phyloP scores from a whole-genome alignment of 495 filamentous ascomycete species.

The Podospora pseudoanserina region DNA sequence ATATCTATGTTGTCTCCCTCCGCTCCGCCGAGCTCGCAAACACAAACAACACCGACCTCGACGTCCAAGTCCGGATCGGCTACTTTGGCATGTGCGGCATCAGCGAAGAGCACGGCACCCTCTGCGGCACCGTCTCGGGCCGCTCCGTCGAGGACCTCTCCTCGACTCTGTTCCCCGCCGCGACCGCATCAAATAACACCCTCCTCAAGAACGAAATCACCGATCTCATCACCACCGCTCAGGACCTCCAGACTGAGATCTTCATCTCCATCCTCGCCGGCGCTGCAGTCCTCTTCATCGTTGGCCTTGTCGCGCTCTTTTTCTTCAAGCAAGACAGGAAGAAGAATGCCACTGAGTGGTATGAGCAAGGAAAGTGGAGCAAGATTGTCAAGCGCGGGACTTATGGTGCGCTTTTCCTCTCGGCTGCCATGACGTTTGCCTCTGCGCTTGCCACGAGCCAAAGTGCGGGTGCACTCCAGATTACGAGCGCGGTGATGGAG shows the following conservation, averaged over 20 bases:
- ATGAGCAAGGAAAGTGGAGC: constrained; percentile 11
- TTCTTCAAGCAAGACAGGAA: constrained; percentile 20
- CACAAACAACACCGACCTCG: constrained; percentile 15
- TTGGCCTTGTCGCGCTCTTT: constrained; percentile 33
- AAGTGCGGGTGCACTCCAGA: constrained; percentile 23
- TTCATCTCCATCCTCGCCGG: constrained; percentile 27
- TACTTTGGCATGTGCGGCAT: constrained; percentile 38
- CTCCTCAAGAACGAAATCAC: constrained; percentile 15
- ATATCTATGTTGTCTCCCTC: constrained; percentile 31
- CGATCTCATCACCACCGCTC: constrained; percentile 24
- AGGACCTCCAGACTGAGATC: constrained; percentile 26
- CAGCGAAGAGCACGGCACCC: constrained; percentile 18
- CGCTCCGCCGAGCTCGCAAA: constrained; percentile 12
- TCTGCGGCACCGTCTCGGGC: constrained; percentile 23
- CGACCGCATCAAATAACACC: constrained; percentile 1
- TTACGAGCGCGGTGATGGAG: constrained; percentile 14
- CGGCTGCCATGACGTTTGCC: constrained; percentile 24
- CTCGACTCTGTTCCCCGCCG: constrained; percentile 16
- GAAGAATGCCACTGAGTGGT: background rate
- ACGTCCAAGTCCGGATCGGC: constrained; percentile 29
- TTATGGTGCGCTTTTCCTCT: constrained; percentile 23
- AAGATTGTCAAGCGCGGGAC: constrained; percentile 25
- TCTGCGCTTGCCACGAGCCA: constrained; percentile 28
- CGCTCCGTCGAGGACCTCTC: constrained; percentile 14
- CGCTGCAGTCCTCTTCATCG: constrained; percentile 24